Evolutionary conservation across 2,329 filamentous ascomycete genomes (phyloP).

Genomic region (Penicillium sp.): DNA sequence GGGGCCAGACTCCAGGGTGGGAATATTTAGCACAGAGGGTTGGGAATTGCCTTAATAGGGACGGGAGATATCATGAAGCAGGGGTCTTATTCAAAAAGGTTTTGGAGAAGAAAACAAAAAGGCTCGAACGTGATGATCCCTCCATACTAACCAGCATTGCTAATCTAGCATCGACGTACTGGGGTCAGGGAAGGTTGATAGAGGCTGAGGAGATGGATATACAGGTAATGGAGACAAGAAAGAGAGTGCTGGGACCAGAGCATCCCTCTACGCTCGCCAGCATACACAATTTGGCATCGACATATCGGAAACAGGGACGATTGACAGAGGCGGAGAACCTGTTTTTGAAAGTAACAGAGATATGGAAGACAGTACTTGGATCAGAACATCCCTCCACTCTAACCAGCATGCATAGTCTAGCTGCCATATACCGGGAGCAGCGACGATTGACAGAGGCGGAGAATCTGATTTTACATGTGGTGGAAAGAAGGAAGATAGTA

Average conservation of each 20-base stretch:
- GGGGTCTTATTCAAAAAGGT: slow-evolving; percentile 11
- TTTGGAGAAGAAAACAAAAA: no score
- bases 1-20: background rate
- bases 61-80: slow-evolving; percentile 15
- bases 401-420: slow-evolving; percentile 18
- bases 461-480: slow-evolving; percentile 13
- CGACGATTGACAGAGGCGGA: slow-evolving; percentile 18
- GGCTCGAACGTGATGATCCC: no score
- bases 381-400: slow-evolving; percentile 11
- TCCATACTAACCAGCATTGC: slow-evolving; percentile 20
- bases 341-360: no score
- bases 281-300: slow-evolving; percentile 20
- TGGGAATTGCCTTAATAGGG: background rate
- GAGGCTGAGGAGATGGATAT: slow-evolving; percentile 19
- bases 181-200: slow-evolving; percentile 15
- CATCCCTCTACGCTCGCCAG: slow-evolving; percentile 23
- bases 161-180: background rate
- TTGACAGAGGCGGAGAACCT: no score
- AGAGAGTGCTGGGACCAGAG: slow-evolving; percentile 19
- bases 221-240: slow-evolving; percentile 15
- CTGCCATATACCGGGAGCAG: slow-evolving; percentile 14
- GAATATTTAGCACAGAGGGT: background rate
- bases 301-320: slow-evolving; percentile 14
- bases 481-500: slow-evolving; percentile 16
- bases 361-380: background rate